phyloP scores from a whole-genome alignment of 768 basidiomycete species.

The Tricholomella constricta region DNA sequence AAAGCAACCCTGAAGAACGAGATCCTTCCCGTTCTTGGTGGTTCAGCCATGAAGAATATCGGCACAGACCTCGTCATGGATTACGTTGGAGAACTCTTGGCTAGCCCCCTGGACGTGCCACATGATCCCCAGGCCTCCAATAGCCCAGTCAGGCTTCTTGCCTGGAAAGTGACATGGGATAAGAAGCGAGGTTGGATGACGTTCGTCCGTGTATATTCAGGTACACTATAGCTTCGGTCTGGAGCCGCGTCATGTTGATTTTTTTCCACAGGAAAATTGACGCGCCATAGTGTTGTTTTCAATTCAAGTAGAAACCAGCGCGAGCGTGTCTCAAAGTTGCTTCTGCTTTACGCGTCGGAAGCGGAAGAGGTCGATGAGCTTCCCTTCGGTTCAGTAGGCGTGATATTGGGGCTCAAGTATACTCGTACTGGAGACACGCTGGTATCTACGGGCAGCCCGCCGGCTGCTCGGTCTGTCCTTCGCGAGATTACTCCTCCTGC shows the following conservation, averaged over 20 bases:
- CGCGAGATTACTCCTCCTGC: slow-evolving; percentile 74
- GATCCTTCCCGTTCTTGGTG: slow-evolving; percentile 80
- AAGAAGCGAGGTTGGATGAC: slow-evolving; percentile 88
- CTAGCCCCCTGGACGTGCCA: slow-evolving; percentile 71
- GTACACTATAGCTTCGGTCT: slow-evolving; percentile 39
- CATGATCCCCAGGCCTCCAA: slow-evolving; percentile 46
- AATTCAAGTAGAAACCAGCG: slow-evolving; percentile 70
- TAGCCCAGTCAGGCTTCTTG: slow-evolving; percentile 62
- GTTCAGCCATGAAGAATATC: slow-evolving; percentile 78
- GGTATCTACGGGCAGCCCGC: slow-evolving; percentile 49
- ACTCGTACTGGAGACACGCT: slow-evolving; percentile 90
- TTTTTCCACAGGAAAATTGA: slow-evolving; percentile 61
- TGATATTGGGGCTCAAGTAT: slow-evolving; percentile 78
- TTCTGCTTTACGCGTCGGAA: slow-evolving; percentile 79
- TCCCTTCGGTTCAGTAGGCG: slow-evolving; percentile 82
- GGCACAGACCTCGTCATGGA: slow-evolving; percentile 83
- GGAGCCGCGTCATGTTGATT: not conserved
- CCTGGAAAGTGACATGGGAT: slow-evolving; percentile 92
- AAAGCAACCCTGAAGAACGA: slow-evolving; percentile 63
- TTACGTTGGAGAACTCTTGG: slow-evolving; percentile 77
- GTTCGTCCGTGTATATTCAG: slow-evolving; percentile 86
- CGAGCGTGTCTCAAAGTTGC: slow-evolving; percentile 73
- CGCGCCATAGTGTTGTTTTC: slow-evolving; percentile 56
- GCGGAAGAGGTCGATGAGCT: slow-evolving; percentile 76
- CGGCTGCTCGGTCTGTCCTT: slow-evolving; percentile 42